Percentiles rank a stretch among this genome's conserved stretches.
Evolutionary conservation across 164 flowering plant species (phyloP).

Genomic region (Vitis amurensis): DNA sequence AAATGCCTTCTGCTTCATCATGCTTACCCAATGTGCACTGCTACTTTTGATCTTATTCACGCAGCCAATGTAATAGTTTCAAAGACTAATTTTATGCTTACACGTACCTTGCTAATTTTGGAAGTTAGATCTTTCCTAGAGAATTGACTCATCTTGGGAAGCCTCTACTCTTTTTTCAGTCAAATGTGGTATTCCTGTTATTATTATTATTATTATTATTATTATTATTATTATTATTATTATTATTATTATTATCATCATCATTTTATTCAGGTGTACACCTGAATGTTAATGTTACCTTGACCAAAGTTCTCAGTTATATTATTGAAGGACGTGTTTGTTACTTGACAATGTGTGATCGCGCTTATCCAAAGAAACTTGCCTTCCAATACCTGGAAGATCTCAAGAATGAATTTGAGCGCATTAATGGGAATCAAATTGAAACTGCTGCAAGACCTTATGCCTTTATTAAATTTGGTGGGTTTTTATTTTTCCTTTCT

Average conservation of each 20-base stretch:
- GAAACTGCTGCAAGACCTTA: conserved; percentile 97
- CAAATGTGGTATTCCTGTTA: not conserved
- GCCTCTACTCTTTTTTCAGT: not conserved
- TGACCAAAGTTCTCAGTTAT: conserved; percentile 59
- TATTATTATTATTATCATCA: too few relatives aligned
- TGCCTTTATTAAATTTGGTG: conserved; percentile 92
- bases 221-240: too few relatives aligned
- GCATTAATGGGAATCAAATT: conserved; percentile 76
- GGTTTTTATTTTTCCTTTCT: conserved; percentile 4
- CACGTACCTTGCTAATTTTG: too few relatives aligned
- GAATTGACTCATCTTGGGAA: too few relatives aligned
- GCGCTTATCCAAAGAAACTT: conserved; percentile 91
- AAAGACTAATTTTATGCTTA: too few relatives aligned
- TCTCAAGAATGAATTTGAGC: conserved; percentile 87
- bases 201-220: not conserved
- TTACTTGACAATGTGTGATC: conserved; percentile 92
- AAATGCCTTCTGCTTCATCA: too few relatives aligned
- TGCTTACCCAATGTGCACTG: too few relatives aligned
- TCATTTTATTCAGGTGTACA: not conserved
- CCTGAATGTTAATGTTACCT: conserved; percentile 24
- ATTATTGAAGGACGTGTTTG: conserved; percentile 92
- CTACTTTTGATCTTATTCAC: too few relatives aligned
- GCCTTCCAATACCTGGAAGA: conserved; percentile 91
- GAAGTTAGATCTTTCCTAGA: too few relatives aligned
- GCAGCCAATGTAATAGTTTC: too few relatives aligned